Conservation (phyloP, 495 filamentous ascomycete genomes). For the Cudoniella acicularis region DNA sequence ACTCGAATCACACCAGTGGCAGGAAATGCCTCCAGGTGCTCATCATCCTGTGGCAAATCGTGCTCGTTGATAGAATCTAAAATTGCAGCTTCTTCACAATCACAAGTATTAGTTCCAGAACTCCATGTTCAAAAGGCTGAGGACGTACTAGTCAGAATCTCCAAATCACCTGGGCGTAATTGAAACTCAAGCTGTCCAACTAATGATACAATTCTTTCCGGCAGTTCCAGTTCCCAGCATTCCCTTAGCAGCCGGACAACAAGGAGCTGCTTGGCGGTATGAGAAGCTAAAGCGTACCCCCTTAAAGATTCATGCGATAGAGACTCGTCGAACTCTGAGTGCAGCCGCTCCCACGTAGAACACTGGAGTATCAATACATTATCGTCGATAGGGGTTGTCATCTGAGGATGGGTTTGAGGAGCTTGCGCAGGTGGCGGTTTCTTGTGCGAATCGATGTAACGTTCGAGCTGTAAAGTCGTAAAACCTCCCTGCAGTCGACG, state of each 20-base stretch:
- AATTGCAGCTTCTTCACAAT: slow-evolving; percentile 5
- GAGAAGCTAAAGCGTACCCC: slow-evolving; percentile 22
- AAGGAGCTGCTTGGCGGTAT: slow-evolving; percentile 22
- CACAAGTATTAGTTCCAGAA: neutral
- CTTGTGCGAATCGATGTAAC: slow-evolving; percentile 28
- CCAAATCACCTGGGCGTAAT: slow-evolving; percentile 13
- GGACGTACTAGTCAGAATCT: slow-evolving; percentile 20
- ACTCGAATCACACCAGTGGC: slow-evolving; percentile 16
- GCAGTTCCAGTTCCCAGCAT: slow-evolving; percentile 24
- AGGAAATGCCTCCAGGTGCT: slow-evolving; percentile 18
- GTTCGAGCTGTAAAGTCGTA: slow-evolving; percentile 34
- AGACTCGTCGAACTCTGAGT: slow-evolving; percentile 29
- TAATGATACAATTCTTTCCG: slow-evolving; percentile 11
- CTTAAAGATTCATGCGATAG: slow-evolving; percentile 19
- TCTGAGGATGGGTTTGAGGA: neutral
- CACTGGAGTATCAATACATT: slow-evolving; percentile 24
- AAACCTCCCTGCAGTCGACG: slow-evolving; percentile 37
- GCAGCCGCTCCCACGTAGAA: slow-evolving; percentile 31
- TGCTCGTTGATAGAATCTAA: slow-evolving; percentile 3
- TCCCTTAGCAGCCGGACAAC: slow-evolving; percentile 19
- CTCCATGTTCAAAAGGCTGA: neutral
- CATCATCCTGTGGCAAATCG: slow-evolving; percentile 8
- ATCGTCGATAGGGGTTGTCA: neutral
- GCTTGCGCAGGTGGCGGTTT: too few relatives aligned
- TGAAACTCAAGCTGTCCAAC: slow-evolving; percentile 26